Percentiles rank a stretch among this genome's conserved stretches.
Conservation (phyloP, 805 yeast genomes). For the Candida maris region DNA sequence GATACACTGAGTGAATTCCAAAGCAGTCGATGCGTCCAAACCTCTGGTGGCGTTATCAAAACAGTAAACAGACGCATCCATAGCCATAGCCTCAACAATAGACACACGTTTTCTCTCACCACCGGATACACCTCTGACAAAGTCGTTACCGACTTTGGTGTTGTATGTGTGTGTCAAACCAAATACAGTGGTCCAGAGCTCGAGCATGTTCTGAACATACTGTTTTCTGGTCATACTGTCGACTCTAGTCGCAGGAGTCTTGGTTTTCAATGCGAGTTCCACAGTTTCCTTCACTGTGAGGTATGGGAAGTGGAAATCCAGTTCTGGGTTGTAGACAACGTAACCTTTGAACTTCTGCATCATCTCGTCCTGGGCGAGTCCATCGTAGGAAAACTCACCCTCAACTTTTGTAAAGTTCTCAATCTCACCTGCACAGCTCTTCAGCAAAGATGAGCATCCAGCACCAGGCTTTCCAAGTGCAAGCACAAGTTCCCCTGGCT, state of each 20-base stretch:
- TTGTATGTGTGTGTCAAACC: conserved; percentile 57
- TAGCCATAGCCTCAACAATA: conserved; percentile 57
- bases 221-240: conserved; percentile 39
- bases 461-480: conserved; percentile 78
- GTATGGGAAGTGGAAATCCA: conserved; percentile 74
- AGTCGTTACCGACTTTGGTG: conserved; percentile 64
- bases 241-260: conserved; percentile 53
- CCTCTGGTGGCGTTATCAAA: conserved; percentile 73
- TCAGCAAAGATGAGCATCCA: conserved; percentile 70
- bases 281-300: conserved; percentile 72
- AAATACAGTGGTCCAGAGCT: conserved; percentile 50
- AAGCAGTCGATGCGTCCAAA: conserved; percentile 67
- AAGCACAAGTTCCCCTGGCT: conserved; percentile 65
- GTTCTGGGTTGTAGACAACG: conserved; percentile 54
- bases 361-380: conserved; percentile 58
- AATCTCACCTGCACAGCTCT: conserved; percentile 55
- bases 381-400: conserved; percentile 61
- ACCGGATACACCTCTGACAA: conserved; percentile 65
- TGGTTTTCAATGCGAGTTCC: conserved; percentile 63
- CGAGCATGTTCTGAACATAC: conserved; percentile 41
- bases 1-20: conserved; percentile 59
- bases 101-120: conserved; percentile 73
- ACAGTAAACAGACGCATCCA: conserved; percentile 53
- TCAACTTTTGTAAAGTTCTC: conserved; percentile 41
- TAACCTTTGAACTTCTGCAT: conserved; percentile 52